Percentiles rank a stretch among this genome's conserved stretches.
Evolutionary conservation across 345 rosid genomes (phyloP).

Genomic region (Laguncularia racemosa): DNA sequence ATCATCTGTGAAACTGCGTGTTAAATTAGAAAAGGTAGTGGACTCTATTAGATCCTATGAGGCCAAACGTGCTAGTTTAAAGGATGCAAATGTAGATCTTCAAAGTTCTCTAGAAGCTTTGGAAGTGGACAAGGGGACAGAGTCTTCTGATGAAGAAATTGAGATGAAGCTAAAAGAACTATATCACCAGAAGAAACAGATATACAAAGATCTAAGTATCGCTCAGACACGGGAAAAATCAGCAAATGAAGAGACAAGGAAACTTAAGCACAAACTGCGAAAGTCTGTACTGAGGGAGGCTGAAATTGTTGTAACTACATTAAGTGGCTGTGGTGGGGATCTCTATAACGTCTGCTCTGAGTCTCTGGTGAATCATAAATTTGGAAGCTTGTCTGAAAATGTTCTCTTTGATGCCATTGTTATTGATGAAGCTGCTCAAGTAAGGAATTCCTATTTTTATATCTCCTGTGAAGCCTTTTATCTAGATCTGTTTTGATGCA

Average conservation of each 20-base stretch:
- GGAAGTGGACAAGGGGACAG: slow-evolving; percentile 38
- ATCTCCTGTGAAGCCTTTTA: slow-evolving; percentile 6
- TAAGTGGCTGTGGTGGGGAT: slow-evolving; percentile 99
- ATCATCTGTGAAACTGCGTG: slow-evolving; percentile 54
- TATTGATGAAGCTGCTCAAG: slow-evolving; percentile 99
- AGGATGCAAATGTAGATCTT: slow-evolving; percentile 43
- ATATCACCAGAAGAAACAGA: slow-evolving; percentile 77
- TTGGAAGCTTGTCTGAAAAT: slow-evolving; percentile 66
- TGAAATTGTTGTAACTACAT: slow-evolving; percentile 83
- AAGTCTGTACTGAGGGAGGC: slow-evolving; percentile 85
- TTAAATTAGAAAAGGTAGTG: slow-evolving; percentile 72
- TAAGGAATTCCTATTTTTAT: slow-evolving; percentile 21
- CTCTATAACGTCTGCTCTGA: slow-evolving; percentile 87
- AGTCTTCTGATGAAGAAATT: slow-evolving; percentile 60
- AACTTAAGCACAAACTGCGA: slow-evolving; percentile 65
- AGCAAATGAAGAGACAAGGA: slow-evolving; percentile 57
- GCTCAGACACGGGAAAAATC: slow-evolving; percentile 80
- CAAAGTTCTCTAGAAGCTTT: slow-evolving; percentile 31
- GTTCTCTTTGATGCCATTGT: slow-evolving; percentile 87
- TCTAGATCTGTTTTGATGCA: slow-evolving; percentile 14
- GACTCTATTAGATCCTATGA: slow-evolving; percentile 70
- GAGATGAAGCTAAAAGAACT: slow-evolving; percentile 56
- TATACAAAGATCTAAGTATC: slow-evolving; percentile 73
- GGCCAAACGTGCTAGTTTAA: slow-evolving; percentile 81
- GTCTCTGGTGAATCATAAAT: slow-evolving; percentile 57